Percentiles rank a stretch among this genome's conserved stretches.
Evolutionary conservation across 1,139 yeast genomes (phyloP).

Genomic region (Geotrichum reessii): DNA sequence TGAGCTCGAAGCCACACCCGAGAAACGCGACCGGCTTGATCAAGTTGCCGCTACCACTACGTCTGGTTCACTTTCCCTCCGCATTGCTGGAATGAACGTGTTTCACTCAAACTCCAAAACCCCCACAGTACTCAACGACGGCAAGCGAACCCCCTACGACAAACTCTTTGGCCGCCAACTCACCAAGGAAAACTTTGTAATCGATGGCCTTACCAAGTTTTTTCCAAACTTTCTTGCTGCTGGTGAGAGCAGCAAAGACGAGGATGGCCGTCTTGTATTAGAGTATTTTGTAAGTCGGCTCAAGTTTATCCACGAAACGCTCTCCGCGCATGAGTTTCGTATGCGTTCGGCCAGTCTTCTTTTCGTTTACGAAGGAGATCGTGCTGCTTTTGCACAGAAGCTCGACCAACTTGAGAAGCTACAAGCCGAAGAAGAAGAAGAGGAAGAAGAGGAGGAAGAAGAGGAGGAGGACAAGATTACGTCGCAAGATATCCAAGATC

Average conservation of each 20-base stretch:
- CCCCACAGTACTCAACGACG: conserved; percentile 14
- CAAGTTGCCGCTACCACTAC: conserved; percentile 68
- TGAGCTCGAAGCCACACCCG: conserved; percentile 45
- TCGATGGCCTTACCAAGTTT: conserved; percentile 48
- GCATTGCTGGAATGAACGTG: conserved; percentile 87
- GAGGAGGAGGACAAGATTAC: conserved; percentile 29
- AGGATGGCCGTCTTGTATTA: conserved; percentile 20
- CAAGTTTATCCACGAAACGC: conserved; percentile 57
- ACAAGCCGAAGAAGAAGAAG: conserved; percentile 36
- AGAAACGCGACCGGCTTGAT: conserved; percentile 55
- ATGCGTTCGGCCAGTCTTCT: conserved; percentile 71
- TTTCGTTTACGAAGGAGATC: conserved; percentile 68
- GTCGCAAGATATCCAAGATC: conserved; percentile 24
- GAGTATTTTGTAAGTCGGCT: conserved; percentile 52
- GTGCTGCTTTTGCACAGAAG: conserved; percentile 31
- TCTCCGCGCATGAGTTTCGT: conserved; percentile 57
- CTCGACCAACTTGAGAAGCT: conserved; percentile 26
- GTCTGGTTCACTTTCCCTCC: conserved; percentile 63
- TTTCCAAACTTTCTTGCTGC: conserved; percentile 35
- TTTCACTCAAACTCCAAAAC: conserved; percentile 26
- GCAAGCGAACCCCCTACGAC: conserved; percentile 46
- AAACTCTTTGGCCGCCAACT: conserved; percentile 68
- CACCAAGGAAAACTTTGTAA: conserved; percentile 39
- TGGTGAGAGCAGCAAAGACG: conserved; percentile 22
- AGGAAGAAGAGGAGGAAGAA: conserved; percentile 25